These are phyloP conservation scores for Polyporus tsugae DNA, from an alignment of 1,284 basidiomycete species.

Conservation along the genomic window DNA sequence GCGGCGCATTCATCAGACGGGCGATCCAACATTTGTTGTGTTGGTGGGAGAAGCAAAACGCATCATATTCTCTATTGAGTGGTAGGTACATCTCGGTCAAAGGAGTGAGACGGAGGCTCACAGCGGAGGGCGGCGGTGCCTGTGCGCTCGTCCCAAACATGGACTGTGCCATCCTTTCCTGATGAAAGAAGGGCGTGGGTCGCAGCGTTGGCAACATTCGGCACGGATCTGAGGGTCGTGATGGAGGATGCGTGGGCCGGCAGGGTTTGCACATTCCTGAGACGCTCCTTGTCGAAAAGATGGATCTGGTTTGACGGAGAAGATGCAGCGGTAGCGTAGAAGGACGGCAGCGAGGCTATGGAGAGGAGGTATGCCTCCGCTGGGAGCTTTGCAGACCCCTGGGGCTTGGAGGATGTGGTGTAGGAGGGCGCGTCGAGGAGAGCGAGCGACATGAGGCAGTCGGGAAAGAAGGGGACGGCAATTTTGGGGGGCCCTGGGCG, in stretches of 20 bases:
- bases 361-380: slow-evolving; percentile 64
- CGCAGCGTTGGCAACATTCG: slow-evolving; percentile 42
- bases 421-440: slow-evolving; percentile 45
- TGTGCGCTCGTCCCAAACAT: slow-evolving; percentile 74
- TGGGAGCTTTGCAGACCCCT: slow-evolving; percentile 49
- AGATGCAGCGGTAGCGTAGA: slow-evolving; percentile 68
- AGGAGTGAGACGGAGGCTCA: slow-evolving; percentile 48
- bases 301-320: slow-evolving; percentile 65
- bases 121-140: slow-evolving; percentile 62
- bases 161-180: slow-evolving; percentile 70
- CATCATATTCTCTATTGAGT: slow-evolving; percentile 49
- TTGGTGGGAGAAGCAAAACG: slow-evolving; percentile 11
- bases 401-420: slow-evolving; percentile 39
- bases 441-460: slow-evolving; percentile 36
- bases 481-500: slow-evolving; percentile 16
- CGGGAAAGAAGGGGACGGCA: background rate
- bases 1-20: background rate
- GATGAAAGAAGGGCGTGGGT: slow-evolving; percentile 60
- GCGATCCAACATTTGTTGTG: background rate
- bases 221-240: slow-evolving; percentile 56
- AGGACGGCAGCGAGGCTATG: slow-evolving; percentile 53
- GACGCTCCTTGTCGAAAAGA: slow-evolving; percentile 65
- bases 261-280: slow-evolving; percentile 56
- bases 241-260: slow-evolving; percentile 62
- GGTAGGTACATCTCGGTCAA: slow-evolving; percentile 45